Conservation (phyloP, 352 stramenopile genomes). For the Globisporangium rhizosaccharum region DNA sequence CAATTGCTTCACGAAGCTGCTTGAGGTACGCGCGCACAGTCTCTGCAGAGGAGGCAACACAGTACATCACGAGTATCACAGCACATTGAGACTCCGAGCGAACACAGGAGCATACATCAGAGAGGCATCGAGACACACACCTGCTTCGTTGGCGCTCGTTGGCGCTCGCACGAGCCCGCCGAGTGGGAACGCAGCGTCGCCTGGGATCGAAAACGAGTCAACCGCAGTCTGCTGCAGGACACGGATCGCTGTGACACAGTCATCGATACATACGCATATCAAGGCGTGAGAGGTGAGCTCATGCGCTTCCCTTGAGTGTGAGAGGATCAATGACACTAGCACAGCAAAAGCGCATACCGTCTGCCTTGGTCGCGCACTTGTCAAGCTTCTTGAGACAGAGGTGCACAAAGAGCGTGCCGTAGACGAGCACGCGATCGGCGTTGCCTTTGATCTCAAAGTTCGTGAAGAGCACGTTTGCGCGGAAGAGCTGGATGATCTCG, state of each 20-base stretch:
- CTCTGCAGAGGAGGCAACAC: slow-evolving; percentile 28
- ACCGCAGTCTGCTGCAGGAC: slow-evolving; percentile 78
- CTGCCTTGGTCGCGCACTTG: slow-evolving; percentile 65
- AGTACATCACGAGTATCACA: neutral
- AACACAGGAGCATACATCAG: no score
- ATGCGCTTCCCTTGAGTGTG: no score
- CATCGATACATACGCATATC: neutral
- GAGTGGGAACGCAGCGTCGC: slow-evolving; percentile 79
- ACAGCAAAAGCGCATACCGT: slow-evolving; percentile 31
- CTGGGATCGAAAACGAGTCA: slow-evolving; percentile 84
- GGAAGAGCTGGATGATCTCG: slow-evolving; percentile 91
- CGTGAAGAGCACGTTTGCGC: slow-evolving; percentile 92
- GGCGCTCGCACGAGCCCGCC: slow-evolving; percentile 75
- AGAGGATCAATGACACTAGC: neutral
- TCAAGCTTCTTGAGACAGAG: slow-evolving; percentile 90
- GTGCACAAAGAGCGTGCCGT: slow-evolving; percentile 91
- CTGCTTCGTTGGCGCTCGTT: slow-evolving; percentile 69
- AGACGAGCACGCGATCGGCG: slow-evolving; percentile 91
- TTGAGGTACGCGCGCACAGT: slow-evolving; percentile 88
- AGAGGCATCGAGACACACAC: slow-evolving; percentile 14
- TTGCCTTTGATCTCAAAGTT: slow-evolving; percentile 92
- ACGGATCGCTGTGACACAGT: slow-evolving; percentile 37
- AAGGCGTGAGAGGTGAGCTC: neutral
- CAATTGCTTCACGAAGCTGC: slow-evolving; percentile 84
- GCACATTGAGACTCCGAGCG: neutral